Conservation (phyloP, 2,329 filamentous ascomycete species). For the Xylariaceae sp. region DNA sequence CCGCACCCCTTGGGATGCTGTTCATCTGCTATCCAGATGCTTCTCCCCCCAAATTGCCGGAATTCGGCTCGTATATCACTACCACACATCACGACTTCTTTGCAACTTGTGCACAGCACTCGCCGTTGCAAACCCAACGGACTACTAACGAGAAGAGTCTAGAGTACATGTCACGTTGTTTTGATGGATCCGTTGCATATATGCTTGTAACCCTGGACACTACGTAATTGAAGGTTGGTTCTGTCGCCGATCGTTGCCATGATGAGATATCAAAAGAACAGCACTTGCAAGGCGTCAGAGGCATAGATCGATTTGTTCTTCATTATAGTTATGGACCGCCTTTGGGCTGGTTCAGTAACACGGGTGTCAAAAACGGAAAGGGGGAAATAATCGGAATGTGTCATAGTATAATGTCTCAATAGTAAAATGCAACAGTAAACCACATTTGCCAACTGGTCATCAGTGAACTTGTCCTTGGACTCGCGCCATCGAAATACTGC, state of each 20-base stretch:
- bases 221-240: conserved; percentile 9
- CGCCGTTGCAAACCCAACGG: background rate
- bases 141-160: background rate
- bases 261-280: background rate
- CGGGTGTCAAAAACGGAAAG: background rate
- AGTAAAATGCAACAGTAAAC: conserved; percentile 15
- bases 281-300: conserved; percentile 12
- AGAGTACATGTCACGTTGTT: background rate
- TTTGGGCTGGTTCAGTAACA: background rate
- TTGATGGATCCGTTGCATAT: conserved; percentile 24
- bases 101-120: background rate
- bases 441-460: background rate
- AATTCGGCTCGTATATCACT: conserved; percentile 2
- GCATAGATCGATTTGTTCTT: conserved; percentile 9
- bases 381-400: conserved; percentile 22
- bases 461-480: background rate
- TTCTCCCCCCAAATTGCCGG: background rate
- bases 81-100: background rate
- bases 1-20: background rate
- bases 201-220: conserved; percentile 20
- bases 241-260: conserved; percentile 3
- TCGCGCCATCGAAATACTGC: background rate
- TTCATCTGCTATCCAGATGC: conserved; percentile 1
- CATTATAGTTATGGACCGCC: conserved; percentile 1
- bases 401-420: conserved; percentile 31